These are phyloP conservation scores for Pseudogymnoascus sp. DNA, from an alignment of 2,329 filamentous ascomycete genomes.

Conservation along the genomic window DNA sequence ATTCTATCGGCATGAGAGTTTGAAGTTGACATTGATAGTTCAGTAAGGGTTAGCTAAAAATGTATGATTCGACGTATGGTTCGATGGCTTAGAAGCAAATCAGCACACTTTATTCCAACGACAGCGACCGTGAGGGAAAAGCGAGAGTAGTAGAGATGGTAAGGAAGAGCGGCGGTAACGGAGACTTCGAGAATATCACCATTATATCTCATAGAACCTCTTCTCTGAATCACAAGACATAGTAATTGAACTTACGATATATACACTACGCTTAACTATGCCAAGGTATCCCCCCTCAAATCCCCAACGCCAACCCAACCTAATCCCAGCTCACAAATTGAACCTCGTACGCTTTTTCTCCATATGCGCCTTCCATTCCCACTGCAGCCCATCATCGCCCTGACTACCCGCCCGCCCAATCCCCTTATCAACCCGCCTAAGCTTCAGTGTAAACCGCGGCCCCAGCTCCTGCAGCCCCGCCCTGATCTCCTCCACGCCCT, in stretches of 20 bases:
- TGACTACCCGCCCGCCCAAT: constrained; percentile 62
- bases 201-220: not conserved
- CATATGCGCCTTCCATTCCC: constrained; percentile 95
- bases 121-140: too few relatives aligned
- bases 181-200: not conserved
- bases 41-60: not conserved
- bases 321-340: constrained; percentile 59
- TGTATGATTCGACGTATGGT: not conserved
- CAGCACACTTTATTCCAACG: not conserved
- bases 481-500: constrained; percentile 77
- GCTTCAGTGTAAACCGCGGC: constrained; percentile 74
- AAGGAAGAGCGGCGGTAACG: too few relatives aligned
- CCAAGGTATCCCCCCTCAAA: not conserved
- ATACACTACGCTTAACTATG: not conserved
- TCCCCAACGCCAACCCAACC: not conserved
- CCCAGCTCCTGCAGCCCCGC: constrained; percentile 88
- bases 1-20: not conserved
- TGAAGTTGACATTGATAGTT: not conserved
- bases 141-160: too few relatives aligned
- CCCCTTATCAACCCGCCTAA: constrained; percentile 84
- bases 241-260: not conserved
- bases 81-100: not conserved
- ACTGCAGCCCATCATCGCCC: constrained; percentile 45
- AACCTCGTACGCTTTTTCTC: constrained; percentile 93
- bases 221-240: not conserved